These are phyloP conservation scores for Claviceps capensis DNA, from an alignment of 2,329 filamentous ascomycete species.

Conservation along the genomic window DNA sequence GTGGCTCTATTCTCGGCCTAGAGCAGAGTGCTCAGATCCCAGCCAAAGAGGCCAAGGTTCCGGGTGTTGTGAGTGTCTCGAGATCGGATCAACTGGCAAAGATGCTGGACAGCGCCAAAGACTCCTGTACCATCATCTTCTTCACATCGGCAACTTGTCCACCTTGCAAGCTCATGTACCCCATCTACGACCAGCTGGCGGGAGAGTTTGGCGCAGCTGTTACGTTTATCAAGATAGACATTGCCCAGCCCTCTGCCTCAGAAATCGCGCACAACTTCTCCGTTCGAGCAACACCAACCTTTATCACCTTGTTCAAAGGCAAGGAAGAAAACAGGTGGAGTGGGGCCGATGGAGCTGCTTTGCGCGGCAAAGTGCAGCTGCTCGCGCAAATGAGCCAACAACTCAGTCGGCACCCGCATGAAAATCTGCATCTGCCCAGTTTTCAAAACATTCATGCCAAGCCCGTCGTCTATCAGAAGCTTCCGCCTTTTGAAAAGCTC, in stretches of 20 bases:
- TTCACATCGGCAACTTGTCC: slow-evolving; percentile 83
- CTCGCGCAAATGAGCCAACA: slow-evolving; percentile 64
- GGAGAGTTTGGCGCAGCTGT: slow-evolving; percentile 55
- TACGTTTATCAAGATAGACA: slow-evolving; percentile 71
- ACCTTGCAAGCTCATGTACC: slow-evolving; percentile 74
- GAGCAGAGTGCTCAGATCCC: slow-evolving; percentile 23
- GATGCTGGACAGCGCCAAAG: slow-evolving; percentile 40
- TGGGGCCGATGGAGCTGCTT: slow-evolving; percentile 54
- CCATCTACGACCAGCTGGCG: slow-evolving; percentile 68
- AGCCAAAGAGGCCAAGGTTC: slow-evolving; percentile 1
- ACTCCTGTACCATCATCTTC: slow-evolving; percentile 69
- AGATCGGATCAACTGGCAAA: slow-evolving; percentile 21
- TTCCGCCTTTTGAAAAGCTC: slow-evolving; percentile 73
- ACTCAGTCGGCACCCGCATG: slow-evolving; percentile 53
- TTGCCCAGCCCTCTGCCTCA: slow-evolving; percentile 48
- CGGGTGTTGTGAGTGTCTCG: slow-evolving; percentile 45
- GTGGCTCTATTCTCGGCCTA: slow-evolving; percentile 39
- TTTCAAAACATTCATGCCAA: slow-evolving; percentile 50
- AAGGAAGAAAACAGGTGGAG: slow-evolving; percentile 67
- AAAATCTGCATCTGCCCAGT: slow-evolving; percentile 53
- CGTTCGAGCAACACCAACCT: slow-evolving; percentile 72
- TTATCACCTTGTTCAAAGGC: slow-evolving; percentile 71
- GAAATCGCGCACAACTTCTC: slow-evolving; percentile 51
- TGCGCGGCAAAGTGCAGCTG: slow-evolving; percentile 59
- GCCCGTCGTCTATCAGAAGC: slow-evolving; percentile 60